Base-by-base conservation (phyloP, 257 asterid species). In the Nicotiana tomentosiformis region DNA sequence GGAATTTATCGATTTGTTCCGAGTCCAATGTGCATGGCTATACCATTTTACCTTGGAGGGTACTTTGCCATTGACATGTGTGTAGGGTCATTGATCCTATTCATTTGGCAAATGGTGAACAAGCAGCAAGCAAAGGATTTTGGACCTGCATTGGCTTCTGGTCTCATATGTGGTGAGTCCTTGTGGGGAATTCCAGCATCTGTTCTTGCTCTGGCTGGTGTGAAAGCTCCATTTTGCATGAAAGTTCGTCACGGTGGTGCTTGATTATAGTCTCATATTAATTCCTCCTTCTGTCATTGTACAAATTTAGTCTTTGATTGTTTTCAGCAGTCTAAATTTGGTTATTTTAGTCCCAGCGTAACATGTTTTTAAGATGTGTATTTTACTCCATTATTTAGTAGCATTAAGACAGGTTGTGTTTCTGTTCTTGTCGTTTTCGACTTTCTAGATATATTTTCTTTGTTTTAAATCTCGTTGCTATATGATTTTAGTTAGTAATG, bases 11-110 rank as follows among this genome's bases (percentile, higher is more conserved):
- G 95, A 82, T 90, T 92, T 35, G 58, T 94, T 2, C 97, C 98
- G 0, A 92, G 89, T 77, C 93, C 98, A 0, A 94, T 94, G 98
- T 94, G 96, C 84, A 92, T 94, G 97, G 98, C 98, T 0, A 91
- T 92, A 17, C 98, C 98, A 0, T 92, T 94, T 88, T 92, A 92
- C 68, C 82, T 92, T 0, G 96, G 98, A 3, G 92, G 88, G 0
- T 92, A 91, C 78, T 94, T 94, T 53, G 85, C 98, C 55, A 91
- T 92, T 11, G 98, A 94, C 61, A 94, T 92, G 98, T 94, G 98
- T 12, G 4, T 94, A 1, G 97, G 98, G 53, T 92, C 96, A 88
- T 78, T 90, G 89, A 87, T 94, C 66, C n/a, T 94, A 20, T 90
- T 88, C 16, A 0, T 82, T 1, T 89, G 91, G 98, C 81, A 78